Percentiles rank a stretch among this genome's conserved stretches.
Conservation (phyloP, 805 yeast species). For the Lachancea dasiensis region DNA sequence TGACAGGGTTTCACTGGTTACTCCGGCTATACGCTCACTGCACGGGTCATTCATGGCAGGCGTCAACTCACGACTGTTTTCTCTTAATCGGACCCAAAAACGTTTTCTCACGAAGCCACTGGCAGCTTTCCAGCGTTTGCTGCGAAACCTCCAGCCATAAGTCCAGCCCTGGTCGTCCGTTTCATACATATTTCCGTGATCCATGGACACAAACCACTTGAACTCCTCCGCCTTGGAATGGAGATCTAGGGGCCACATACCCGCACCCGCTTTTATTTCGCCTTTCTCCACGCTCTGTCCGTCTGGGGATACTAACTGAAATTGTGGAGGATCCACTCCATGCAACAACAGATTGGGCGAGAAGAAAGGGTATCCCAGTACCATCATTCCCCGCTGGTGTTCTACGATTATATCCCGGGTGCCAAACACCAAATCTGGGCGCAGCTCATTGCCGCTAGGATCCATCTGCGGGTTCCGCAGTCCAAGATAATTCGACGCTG, state of each 20-base stretch:
- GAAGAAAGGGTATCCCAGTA: slow-evolving; percentile 48
- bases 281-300: slow-evolving; percentile 6
- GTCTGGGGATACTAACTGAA: slow-evolving; percentile 23
- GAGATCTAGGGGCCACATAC: slow-evolving; percentile 6
- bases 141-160: slow-evolving; percentile 48
- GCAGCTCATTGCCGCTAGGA: background rate
- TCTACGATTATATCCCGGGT: slow-evolving; percentile 42
- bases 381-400: slow-evolving; percentile 48
- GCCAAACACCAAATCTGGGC: slow-evolving; percentile 1
- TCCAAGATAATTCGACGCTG: too few relatives aligned
- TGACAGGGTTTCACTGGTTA: background rate
- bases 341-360: slow-evolving; percentile 43
- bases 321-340: slow-evolving; percentile 42
- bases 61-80: slow-evolving; percentile 2
- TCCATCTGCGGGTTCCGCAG: too few relatives aligned
- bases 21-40: background rate
- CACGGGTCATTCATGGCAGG: slow-evolving; percentile 2
- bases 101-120: slow-evolving; percentile 62
- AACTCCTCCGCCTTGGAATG: slow-evolving; percentile 28
- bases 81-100: slow-evolving; percentile 47
- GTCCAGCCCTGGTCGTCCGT: slow-evolving; percentile 86
- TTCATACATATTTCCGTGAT: slow-evolving; percentile 38
- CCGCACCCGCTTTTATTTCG: slow-evolving; percentile 8
- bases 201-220: slow-evolving; percentile 70
- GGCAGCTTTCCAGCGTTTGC: slow-evolving; percentile 56